These are phyloP conservation scores for Arabidopsis hybrid DNA, from an alignment of 441 rosid species.

Conservation along the genomic window DNA sequence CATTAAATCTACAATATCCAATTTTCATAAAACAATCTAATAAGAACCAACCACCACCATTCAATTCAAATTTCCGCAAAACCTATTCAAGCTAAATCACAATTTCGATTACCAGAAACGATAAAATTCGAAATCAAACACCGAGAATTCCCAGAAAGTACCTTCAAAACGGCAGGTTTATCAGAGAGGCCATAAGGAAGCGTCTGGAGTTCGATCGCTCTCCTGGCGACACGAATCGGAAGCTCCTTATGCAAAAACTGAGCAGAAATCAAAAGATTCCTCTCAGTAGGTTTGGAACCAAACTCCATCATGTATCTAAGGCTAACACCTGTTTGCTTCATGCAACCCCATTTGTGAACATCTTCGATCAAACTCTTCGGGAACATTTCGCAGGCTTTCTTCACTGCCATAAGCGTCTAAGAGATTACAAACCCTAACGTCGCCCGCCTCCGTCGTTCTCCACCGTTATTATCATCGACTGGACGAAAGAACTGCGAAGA, in stretches of 20 bases:
- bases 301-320: constrained; percentile 96
- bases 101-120: not conserved
- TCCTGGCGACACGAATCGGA: constrained; percentile 79
- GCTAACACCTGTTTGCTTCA: constrained; percentile 95
- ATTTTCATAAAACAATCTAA: not conserved
- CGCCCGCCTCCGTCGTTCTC: constrained; percentile 30
- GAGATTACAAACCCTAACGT: constrained; percentile 29
- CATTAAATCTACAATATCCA: constrained; percentile 26
- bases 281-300: constrained; percentile 72
- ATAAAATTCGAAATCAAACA: not conserved
- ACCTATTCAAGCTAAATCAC: not conserved
- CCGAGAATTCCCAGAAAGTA: constrained; percentile 12
- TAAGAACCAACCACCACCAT: constrained; percentile 4
- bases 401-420: constrained; percentile 62
- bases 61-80: not conserved
- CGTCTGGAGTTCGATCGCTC: constrained; percentile 78
- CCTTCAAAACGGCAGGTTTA: constrained; percentile 82
- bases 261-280: constrained; percentile 77
- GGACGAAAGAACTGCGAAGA: constrained; percentile 11
- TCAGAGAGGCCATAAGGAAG: constrained; percentile 86
- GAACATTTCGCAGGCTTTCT: constrained; percentile 61
- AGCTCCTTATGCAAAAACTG: constrained; percentile 93
- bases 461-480: constrained; percentile 39
- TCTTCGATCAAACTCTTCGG: constrained; percentile 77
- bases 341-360: constrained; percentile 80